Base-by-base conservation (phyloP, 768 basidiomycete genomes). In the Mycena belliarum region DNA sequence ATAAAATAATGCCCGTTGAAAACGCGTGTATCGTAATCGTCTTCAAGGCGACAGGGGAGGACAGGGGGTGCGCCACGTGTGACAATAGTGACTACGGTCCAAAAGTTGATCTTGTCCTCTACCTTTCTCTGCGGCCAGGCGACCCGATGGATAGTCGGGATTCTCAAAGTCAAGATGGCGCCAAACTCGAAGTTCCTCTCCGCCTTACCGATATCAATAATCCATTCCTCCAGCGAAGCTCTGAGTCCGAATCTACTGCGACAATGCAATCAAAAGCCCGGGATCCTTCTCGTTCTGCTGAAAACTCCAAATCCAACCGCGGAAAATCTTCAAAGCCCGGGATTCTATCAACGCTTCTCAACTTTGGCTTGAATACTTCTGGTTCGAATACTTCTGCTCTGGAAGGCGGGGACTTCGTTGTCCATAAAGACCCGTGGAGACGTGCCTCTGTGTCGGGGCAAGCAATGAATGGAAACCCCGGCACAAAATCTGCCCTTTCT, bases 331-430 rank as follows among this genome's bases (percentile, higher is more conserved):
- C 58, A 6, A 59, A 57, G 25, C 54, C 49, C 23, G 42, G 50
- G n/a, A 14, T 57, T 40, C 46, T 60, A 21, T 45, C 58, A 11
- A 52, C 46, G 18, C 10, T 63, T 15, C 58, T 63, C 42, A 51
- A 63, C 48, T 60, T 63, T 60, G 58, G 62, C 43, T 44, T 63
- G 54, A 45, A 56, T 35, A 59, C 58, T 20, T 28, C 49, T 54
- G 21, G 52, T 55, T 43, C 57, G 47, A 23, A 26, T n/a, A n/a
- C n/a, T n/a, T n/a, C n/a, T n/a, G n/a, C 46, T 21, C 12, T 26
- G 21, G 42, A 49, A 26, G 41, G 35, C n/a, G 52, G 29, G 9
- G 28, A 59, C 33, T 48, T 37, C 16, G 28, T 18, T 35, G 16
- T 33, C 11, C 42, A 50, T 20, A 52, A 52, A 24, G 57, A 56